phyloP scores from a whole-genome alignment of 495 filamentous ascomycete species.

The Chaetomium tenue region DNA sequence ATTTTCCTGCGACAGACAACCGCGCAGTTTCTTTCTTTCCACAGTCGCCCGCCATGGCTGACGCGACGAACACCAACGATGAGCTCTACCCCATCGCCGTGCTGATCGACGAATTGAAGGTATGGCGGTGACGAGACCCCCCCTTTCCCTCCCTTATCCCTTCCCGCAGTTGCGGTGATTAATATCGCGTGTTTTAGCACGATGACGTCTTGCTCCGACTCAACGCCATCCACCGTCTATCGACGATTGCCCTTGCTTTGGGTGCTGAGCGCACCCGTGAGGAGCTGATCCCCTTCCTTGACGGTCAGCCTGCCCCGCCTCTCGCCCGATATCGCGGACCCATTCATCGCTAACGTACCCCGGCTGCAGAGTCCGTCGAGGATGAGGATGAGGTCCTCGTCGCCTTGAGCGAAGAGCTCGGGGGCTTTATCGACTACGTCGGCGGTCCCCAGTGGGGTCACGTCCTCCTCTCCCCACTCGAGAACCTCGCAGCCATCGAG shows the following conservation, averaged over 20 bases:
- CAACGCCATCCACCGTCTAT: constrained; percentile 96
- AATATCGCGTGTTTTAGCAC: constrained; percentile 59
- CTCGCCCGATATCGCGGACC: constrained; percentile 4
- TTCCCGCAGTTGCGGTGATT: not conserved
- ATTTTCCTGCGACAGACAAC: constrained; percentile 20
- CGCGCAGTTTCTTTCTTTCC: constrained; percentile 19
- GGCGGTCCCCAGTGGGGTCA: constrained; percentile 91
- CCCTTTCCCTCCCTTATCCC: not conserved
- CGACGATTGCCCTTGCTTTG: constrained; percentile 93
- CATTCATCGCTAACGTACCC: constrained; percentile 26
- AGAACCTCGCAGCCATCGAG: constrained; percentile 97
- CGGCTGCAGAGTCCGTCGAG: constrained; percentile 82
- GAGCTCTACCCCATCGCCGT: constrained; percentile 99
- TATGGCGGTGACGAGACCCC: constrained; percentile 44
- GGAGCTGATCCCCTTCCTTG: constrained; percentile 96
- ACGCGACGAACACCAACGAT: constrained; percentile 66
- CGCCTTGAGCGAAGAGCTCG: constrained; percentile 92
- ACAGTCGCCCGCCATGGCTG: constrained; percentile 50
- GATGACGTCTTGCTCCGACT: constrained; percentile 96
- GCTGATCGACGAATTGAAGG: constrained; percentile 99
- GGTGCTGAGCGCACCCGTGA: constrained; percentile 94
- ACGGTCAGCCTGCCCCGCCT: constrained; percentile 60
- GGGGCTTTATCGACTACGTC: constrained; percentile 95
- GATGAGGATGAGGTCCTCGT: constrained; percentile 98
- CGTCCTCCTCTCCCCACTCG: constrained; percentile 91